These are phyloP conservation scores for Platismatia glauca DNA, from an alignment of 495 filamentous ascomycete species.

Conservation along the genomic window DNA sequence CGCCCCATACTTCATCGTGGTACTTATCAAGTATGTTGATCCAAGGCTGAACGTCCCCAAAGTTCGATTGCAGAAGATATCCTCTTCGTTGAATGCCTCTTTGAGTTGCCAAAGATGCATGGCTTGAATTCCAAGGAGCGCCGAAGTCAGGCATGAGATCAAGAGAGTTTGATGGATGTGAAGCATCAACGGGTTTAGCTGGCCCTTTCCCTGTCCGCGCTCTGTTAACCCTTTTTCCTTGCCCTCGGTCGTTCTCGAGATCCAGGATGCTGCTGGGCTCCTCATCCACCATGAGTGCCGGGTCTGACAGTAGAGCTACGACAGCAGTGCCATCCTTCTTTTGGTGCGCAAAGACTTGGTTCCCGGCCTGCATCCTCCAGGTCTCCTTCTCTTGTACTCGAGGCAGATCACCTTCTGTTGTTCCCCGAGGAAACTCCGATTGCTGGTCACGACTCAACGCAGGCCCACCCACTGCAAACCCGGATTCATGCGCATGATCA, in stretches of 20 bases:
- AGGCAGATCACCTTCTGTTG: neutral
- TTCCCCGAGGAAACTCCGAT: no score
- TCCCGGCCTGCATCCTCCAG: neutral
- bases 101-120: neutral
- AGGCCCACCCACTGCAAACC: neutral
- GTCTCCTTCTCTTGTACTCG: neutral
- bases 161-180: constrained; percentile 10
- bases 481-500: neutral
- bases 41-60: constrained; percentile 40
- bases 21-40: constrained; percentile 55
- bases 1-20: constrained; percentile 73
- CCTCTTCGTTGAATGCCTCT: neutral
- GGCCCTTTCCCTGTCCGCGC: neutral
- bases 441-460: neutral
- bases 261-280: constrained; percentile 24
- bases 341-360: neutral
- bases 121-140: constrained; percentile 16
- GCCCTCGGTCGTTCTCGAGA: no score
- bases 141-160: constrained; percentile 39
- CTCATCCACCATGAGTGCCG: constrained; percentile 43
- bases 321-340: constrained; percentile 37
- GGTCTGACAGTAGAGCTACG: constrained; percentile 43
- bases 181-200: constrained; percentile 16
- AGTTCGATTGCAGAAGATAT: constrained; percentile 10
- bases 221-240: neutral